Percentiles rank a stretch among this genome's conserved stretches.
These are phyloP conservation scores for Cyclospora cayetanensis DNA, from an alignment of 169 alveolate genomes.

Conservation along the genomic window DNA sequence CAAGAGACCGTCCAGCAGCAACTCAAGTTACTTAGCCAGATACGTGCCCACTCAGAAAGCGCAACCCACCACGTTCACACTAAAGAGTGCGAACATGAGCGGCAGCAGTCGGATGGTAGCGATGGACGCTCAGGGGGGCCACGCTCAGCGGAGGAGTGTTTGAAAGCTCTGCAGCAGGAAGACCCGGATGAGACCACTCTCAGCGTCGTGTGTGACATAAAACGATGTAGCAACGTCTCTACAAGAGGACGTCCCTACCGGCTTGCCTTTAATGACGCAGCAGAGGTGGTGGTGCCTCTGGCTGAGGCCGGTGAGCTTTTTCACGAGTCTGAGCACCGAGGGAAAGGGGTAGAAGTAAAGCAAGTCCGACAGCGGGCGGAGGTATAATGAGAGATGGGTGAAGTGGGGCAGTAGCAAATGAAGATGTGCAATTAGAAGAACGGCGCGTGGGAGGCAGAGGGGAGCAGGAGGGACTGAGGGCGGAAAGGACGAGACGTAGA, in stretches of 20 bases:
- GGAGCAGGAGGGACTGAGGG: too few relatives aligned
- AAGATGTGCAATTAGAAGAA: background rate
- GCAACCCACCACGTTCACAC: background rate
- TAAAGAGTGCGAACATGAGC: background rate
- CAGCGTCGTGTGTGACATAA: background rate
- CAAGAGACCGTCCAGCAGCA: background rate
- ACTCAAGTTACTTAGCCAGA: background rate
- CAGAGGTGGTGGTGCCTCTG: background rate
- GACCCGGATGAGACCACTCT: background rate
- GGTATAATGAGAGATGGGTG: too few relatives aligned
- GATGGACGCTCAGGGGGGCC: background rate
- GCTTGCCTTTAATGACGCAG: background rate
- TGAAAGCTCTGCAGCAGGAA: background rate
- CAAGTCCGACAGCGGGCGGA: too few relatives aligned
- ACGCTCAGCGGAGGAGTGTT: background rate
- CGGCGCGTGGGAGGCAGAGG: too few relatives aligned
- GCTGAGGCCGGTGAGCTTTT: too few relatives aligned
- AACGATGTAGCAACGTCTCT: background rate
- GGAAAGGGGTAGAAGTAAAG: too few relatives aligned
- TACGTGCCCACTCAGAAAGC: background rate
- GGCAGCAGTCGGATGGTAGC: background rate
- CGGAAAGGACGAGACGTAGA: too few relatives aligned
- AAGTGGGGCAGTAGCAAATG: background rate
- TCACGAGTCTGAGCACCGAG: too few relatives aligned
- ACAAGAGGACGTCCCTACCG: background rate